A percentile compares a stretch with the other conserved stretches of the same genome.
Conservation (phyloP, 768 basidiomycete species). For the Pisolithus marmoratus region DNA sequence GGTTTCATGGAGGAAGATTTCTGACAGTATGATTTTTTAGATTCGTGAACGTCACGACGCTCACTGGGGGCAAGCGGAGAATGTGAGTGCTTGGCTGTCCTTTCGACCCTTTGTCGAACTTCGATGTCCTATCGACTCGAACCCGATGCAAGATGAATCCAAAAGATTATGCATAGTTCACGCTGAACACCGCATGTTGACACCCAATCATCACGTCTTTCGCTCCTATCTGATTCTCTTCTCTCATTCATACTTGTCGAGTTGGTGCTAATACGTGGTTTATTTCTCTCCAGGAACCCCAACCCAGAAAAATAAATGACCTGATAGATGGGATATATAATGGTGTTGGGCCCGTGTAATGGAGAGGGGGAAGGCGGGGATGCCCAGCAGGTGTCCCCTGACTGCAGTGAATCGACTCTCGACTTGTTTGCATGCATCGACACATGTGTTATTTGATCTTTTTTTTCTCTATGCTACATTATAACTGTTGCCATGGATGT, state of each 20-base stretch:
- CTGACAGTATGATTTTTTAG: conserved; percentile 29
- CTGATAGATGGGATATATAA: neutral
- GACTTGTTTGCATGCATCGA: neutral
- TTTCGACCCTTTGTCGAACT: neutral
- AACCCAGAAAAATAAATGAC: conserved; percentile 2
- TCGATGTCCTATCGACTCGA: conserved; percentile 1
- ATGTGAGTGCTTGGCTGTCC: conserved; percentile 62
- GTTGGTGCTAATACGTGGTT: neutral
- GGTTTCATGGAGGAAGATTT: neutral
- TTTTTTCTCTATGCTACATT: neutral
- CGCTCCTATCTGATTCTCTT: conserved; percentile 92
- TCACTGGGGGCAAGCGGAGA: conserved; percentile 89
- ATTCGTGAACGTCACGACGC: conserved; percentile 90
- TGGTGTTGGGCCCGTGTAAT: neutral
- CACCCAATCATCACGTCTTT: conserved; percentile 90
- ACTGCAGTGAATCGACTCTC: neutral
- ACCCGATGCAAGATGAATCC: conserved; percentile 16
- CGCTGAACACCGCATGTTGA: conserved; percentile 88
- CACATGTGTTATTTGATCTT: neutral
- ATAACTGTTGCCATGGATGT: neutral
- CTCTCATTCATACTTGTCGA: too few relatives aligned
- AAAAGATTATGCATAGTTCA: conserved; percentile 85
- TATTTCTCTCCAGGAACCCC: neutral
- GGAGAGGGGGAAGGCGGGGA: neutral
- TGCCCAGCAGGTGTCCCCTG: neutral